Percentiles rank a stretch among this genome's conserved stretches.
These are phyloP conservation scores for Termitomyces sp. DNA, from an alignment of 1,284 basidiomycete genomes.

Conservation along the genomic window DNA sequence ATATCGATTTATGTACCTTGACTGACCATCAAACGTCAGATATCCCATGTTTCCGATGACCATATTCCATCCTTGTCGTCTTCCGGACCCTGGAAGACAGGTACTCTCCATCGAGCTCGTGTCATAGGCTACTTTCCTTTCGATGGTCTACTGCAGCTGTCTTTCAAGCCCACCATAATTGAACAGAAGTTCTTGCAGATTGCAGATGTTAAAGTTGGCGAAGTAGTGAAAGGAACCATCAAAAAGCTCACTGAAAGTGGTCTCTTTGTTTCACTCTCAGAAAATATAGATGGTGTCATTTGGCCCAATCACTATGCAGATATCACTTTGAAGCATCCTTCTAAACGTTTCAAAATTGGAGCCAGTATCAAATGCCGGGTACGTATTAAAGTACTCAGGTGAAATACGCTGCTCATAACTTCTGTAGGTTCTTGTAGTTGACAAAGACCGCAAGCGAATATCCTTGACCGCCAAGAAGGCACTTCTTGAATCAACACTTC, in stretches of 20 bases:
- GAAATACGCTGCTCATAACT: constrained; percentile 4
- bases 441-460: constrained; percentile 79
- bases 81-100: constrained; percentile 76
- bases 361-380: constrained; percentile 83
- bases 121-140: constrained; percentile 86
- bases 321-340: constrained; percentile 86
- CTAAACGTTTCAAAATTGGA: constrained; percentile 88
- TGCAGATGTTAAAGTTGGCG: constrained; percentile 79
- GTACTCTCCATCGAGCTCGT: constrained; percentile 80
- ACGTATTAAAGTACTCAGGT: constrained; percentile 23
- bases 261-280: constrained; percentile 82
- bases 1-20: not conserved
- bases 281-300: constrained; percentile 86
- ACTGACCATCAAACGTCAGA: constrained; percentile 44
- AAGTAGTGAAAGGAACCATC: constrained; percentile 80
- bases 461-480: constrained; percentile 91
- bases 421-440: constrained; percentile 77
- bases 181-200: constrained; percentile 87
- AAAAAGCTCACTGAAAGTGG: constrained; percentile 77
- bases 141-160: constrained; percentile 87
- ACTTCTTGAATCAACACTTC: constrained; percentile 76
- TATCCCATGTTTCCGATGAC: constrained; percentile 91
- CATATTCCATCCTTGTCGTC: constrained; percentile 76
- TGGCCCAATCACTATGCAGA: constrained; percentile 97
- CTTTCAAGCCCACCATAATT: constrained; percentile 79